Evolutionary conservation across 1,139 yeast species (phyloP).

Genomic region (Geotrichum fermentans): DNA sequence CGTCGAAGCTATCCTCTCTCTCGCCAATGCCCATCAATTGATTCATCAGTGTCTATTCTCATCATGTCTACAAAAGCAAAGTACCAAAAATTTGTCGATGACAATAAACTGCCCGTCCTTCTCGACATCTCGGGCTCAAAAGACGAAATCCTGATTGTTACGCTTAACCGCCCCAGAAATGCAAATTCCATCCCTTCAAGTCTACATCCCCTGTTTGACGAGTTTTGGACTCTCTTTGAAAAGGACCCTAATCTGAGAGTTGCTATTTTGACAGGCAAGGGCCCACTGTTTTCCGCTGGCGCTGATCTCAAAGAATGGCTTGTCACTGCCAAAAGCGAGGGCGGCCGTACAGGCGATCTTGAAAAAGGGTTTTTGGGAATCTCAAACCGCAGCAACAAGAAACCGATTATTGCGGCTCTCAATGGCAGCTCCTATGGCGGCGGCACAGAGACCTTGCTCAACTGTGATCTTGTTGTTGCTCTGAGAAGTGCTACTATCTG

Average conservation of each 20-base stretch:
- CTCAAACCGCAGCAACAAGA: constrained; percentile 30
- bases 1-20: too few relatives aligned
- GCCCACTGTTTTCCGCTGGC: constrained; percentile 34
- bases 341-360: background rate
- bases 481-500: constrained; percentile 28
- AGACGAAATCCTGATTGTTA: constrained; percentile 26
- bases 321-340: constrained; percentile 3
- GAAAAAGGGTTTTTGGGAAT: constrained; percentile 33
- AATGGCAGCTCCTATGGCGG: constrained; percentile 36
- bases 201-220: constrained; percentile 24
- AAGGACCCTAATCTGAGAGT: constrained; percentile 27
- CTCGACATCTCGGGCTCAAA: constrained; percentile 16
- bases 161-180: constrained; percentile 27
- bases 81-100: constrained; percentile 6
- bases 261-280: constrained; percentile 34
- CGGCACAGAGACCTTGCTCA: constrained; percentile 35
- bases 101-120: constrained; percentile 13
- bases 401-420: constrained; percentile 35
- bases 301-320: constrained; percentile 30
- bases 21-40: background rate
- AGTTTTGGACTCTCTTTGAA: constrained; percentile 34
- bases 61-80: too few relatives aligned
- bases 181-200: constrained; percentile 27
- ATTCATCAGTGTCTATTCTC: too few relatives aligned
- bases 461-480: constrained; percentile 36